Base-by-base conservation (phyloP, 305 asterid genomes). In the Caryopteris hybrid region DNA sequence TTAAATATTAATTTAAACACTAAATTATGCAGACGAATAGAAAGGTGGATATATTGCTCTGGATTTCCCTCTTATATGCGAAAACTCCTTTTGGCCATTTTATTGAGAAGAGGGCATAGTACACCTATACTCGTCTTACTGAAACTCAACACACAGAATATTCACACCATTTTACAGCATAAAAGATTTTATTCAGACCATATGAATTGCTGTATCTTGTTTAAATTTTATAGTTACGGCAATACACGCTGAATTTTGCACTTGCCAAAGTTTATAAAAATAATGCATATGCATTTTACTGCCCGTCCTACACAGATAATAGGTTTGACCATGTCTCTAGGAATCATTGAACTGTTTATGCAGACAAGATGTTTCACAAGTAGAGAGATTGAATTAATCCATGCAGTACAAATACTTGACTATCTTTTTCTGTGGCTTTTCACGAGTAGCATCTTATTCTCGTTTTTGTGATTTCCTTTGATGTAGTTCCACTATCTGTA, bases 401-500 rank as follows among this genome's bases (percentile, higher is more conserved):
- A n/a, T n/a, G n/a, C n/a, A n/a, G n/a, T n/a, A n/a, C n/a, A n/a
- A n/a, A n/a, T n/a, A n/a, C n/a, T n/a, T n/a, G n/a, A n/a, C n/a
- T n/a, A n/a, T n/a, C n/a, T n/a, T n/a, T n/a, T n/a, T n/a, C n/a
- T n/a, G n/a, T n/a, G n/a, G n/a, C n/a, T n/a, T n/a, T n/a, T n/a
- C n/a, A n/a, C n/a, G n/a, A n/a, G n/a, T n/a, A 23, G 46, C 53
- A 43, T 65, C 45, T 33, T 22, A 20, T 52, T 61, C 54, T 74
- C 22, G 6, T 34, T 48, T 27, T 67, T 42, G 42, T 52, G 3
- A 9, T 45, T 64, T 51, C 5, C 46, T 50, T 70, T 50, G 46
- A 25, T 60, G 84, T 79, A 94, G 99, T 94, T 61, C 98, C 99
- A 5, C 71, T 94, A 74, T 76, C 99, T 1, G 96, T 94, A 47